Conservation (phyloP, 768 basidiomycete genomes). For the Auricularia sp. region DNA sequence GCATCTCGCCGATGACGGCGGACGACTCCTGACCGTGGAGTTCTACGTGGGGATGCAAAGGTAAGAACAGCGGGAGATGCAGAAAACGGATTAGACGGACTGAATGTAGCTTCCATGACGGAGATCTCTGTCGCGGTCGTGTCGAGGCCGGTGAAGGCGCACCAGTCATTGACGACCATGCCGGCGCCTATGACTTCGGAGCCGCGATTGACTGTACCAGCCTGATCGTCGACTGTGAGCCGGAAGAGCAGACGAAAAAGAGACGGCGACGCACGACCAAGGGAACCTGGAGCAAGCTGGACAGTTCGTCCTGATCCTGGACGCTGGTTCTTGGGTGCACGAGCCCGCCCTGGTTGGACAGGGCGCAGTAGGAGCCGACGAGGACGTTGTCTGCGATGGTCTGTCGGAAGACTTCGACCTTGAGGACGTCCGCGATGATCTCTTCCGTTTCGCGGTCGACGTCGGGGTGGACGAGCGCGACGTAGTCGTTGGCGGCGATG, state of each 20-base stretch:
- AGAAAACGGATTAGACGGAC: constrained; percentile 38
- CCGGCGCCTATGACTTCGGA: constrained; percentile 97
- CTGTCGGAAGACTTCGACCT: constrained; percentile 98
- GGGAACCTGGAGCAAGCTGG: constrained; percentile 86
- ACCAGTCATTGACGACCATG: constrained; percentile 98
- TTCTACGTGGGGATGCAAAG: constrained; percentile 33
- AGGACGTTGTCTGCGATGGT: constrained; percentile 95
- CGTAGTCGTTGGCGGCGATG: constrained; percentile 97
- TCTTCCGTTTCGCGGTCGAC: constrained; percentile 98
- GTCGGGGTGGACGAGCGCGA: constrained; percentile 97
- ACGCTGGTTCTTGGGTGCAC: constrained; percentile 97
- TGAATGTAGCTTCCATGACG: constrained; percentile 96
- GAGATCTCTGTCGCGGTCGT: constrained; percentile 99
- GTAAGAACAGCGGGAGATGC: not conserved
- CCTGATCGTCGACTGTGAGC: constrained; percentile 33
- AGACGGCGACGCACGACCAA: constrained; percentile 60
- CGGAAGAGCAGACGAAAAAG: constrained; percentile 1
- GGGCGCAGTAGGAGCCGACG: constrained; percentile 90
- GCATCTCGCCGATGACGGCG: constrained; percentile 85
- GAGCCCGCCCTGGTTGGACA: constrained; percentile 94
- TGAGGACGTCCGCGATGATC: constrained; percentile 97
- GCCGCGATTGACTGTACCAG: constrained; percentile 96
- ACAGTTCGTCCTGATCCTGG: constrained; percentile 95
- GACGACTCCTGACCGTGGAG: constrained; percentile 75
- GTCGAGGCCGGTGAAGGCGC: constrained; percentile 96